phyloP scores from a whole-genome alignment of 23 red algal species.

The Gracilaria caudata region DNA sequence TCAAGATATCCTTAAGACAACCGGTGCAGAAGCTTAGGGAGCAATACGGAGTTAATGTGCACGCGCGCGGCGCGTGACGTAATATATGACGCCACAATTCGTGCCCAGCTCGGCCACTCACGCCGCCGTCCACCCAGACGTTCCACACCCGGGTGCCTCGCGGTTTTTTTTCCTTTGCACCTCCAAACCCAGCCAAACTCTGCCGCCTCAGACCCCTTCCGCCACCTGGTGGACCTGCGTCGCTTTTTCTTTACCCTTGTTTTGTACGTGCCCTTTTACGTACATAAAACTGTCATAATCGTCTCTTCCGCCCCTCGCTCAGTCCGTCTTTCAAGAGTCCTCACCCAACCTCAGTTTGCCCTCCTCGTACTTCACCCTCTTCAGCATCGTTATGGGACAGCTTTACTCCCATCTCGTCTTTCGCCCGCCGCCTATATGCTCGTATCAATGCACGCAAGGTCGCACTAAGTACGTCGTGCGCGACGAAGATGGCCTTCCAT shows the following conservation, averaged over 20 bases:
- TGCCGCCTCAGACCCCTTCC: background rate
- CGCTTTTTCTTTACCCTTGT: too few relatives aligned
- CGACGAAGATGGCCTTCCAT: constrained; percentile 31
- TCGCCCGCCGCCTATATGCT: constrained; percentile 40
- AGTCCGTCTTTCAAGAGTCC: background rate
- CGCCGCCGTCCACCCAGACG: too few relatives aligned
- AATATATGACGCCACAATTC: too few relatives aligned
- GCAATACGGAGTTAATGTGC: too few relatives aligned
- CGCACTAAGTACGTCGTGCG: constrained; percentile 48
- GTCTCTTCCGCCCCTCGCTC: background rate
- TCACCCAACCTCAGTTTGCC: background rate
- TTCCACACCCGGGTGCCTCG: too few relatives aligned
- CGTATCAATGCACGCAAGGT: constrained; percentile 59
- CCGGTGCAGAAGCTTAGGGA: too few relatives aligned
- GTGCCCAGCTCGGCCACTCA: too few relatives aligned
- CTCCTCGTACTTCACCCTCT: too few relatives aligned
- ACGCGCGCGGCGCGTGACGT: too few relatives aligned
- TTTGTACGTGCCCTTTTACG: too few relatives aligned
- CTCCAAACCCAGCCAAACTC: background rate
- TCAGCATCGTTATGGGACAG: constrained; percentile 38
- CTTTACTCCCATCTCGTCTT: constrained; percentile 69
- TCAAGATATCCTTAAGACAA: too few relatives aligned
- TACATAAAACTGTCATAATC: too few relatives aligned
- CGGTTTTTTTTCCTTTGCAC: background rate
- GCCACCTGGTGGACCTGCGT: background rate